Conservation (phyloP, 805 yeast genomes). For the Ogataea polymorpha region DNA sequence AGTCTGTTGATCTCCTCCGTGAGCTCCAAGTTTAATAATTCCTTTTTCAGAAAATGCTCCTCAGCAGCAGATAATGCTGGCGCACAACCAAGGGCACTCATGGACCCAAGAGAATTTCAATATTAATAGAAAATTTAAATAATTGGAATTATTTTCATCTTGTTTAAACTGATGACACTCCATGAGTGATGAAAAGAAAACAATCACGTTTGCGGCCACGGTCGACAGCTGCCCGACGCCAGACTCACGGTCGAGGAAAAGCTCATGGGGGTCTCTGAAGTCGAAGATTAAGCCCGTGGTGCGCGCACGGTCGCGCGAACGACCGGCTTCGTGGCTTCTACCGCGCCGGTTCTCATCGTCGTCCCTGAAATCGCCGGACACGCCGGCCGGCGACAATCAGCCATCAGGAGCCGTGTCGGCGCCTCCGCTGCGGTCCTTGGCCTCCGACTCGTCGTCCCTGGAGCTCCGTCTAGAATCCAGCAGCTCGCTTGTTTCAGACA, state of each 20-base stretch:
- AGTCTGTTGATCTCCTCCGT: constrained; percentile 58
- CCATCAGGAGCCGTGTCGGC: constrained; percentile 1
- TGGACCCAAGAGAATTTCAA: neutral
- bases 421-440: constrained; percentile 1
- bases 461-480: constrained; percentile 11
- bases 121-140: neutral
- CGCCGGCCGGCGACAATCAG: neutral
- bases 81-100: neutral
- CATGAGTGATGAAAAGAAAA: constrained; percentile 6
- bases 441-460: constrained; percentile 4
- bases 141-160: neutral
- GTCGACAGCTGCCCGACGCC: neutral
- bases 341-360: constrained; percentile 15
- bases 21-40: constrained; percentile 62
- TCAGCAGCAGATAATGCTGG: constrained; percentile 51
- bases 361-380: constrained; percentile 1
- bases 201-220: constrained; percentile 2
- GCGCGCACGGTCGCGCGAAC: constrained; percentile 11
- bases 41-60: constrained; percentile 86
- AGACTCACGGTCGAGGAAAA: constrained; percentile 6
- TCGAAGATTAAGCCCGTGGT: constrained; percentile 15
- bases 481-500: constrained; percentile 13
- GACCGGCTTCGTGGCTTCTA: constrained; percentile 11
- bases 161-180: neutral
- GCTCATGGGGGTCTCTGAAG: constrained; percentile 24